Conservation (phyloP, 768 basidiomycete species). For the Hypsizygus marmoreus region DNA sequence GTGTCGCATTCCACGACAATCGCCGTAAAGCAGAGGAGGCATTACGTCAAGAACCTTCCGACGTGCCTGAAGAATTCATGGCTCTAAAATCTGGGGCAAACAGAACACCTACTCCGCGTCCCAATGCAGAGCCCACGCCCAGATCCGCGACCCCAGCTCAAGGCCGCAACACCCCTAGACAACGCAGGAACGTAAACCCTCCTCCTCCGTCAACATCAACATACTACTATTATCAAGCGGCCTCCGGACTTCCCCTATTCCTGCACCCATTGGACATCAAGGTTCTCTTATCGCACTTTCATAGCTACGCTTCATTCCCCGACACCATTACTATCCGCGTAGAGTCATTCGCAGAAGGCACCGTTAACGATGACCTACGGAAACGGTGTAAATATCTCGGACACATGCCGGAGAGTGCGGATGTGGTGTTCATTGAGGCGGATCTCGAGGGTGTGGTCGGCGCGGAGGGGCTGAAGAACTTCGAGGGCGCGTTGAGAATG, state of each 20-base stretch:
- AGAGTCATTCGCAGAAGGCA: conserved; percentile 71
- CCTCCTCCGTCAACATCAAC: conserved; percentile 86
- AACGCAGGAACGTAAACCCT: conserved; percentile 80
- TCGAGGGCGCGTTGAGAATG: conserved; percentile 79
- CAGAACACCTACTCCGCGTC: conserved; percentile 12
- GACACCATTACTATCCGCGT: conserved; percentile 80
- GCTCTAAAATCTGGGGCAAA: conserved; percentile 37
- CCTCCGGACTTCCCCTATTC: conserved; percentile 88
- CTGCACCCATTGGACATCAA: conserved; percentile 96
- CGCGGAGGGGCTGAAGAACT: conserved; percentile 71
- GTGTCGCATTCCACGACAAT: conserved; percentile 31
- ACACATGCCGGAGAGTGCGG: conserved; percentile 88
- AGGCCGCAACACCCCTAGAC: conserved; percentile 50
- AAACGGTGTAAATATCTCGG: conserved; percentile 95
- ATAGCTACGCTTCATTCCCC: conserved; percentile 81
- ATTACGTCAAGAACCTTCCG: conserved; percentile 19
- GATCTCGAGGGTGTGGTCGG: conserved; percentile 82
- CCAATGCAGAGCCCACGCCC: conserved; percentile 1
- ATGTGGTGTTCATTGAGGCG: conserved; percentile 92
- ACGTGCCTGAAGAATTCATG: conserved; percentile 64
- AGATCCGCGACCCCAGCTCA: conserved; percentile 20
- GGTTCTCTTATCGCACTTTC: conserved; percentile 84
- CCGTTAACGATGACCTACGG: conserved; percentile 90
- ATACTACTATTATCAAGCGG: conserved; percentile 95
- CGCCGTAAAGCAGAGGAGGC: conserved; percentile 30